phyloP scores from a whole-genome alignment of 2,329 filamentous ascomycete species.

The Fusarium nisikadoi region DNA sequence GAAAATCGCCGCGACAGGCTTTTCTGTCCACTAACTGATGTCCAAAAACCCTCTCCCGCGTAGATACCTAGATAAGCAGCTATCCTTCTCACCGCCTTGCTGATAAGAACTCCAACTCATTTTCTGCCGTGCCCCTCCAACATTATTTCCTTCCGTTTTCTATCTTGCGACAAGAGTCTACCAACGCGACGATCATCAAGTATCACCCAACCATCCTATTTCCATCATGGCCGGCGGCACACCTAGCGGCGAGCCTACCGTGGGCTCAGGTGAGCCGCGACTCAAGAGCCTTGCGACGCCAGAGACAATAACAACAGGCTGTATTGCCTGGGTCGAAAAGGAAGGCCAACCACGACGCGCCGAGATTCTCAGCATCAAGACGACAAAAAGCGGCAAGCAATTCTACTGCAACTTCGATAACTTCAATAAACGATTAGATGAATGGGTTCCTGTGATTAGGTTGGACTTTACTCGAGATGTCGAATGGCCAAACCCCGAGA shows the following conservation, averaged over 20 bases:
- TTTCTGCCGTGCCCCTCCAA: slow-evolving; percentile 47
- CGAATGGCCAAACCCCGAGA: slow-evolving; percentile 94
- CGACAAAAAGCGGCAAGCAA: slow-evolving; percentile 85
- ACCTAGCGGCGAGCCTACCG: slow-evolving; percentile 61
- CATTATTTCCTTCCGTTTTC: slow-evolving; percentile 24
- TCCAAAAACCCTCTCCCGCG: too few species aligned
- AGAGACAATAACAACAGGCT: slow-evolving; percentile 75
- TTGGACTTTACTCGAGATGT: slow-evolving; percentile 92
- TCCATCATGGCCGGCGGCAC: slow-evolving; percentile 65
- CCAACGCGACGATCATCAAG: slow-evolving; percentile 43
- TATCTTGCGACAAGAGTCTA: slow-evolving; percentile 15
- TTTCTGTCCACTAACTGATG: too few species aligned
- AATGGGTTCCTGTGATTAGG: slow-evolving; percentile 87
- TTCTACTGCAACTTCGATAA: slow-evolving; percentile 99
- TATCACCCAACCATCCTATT: slow-evolving; percentile 7
- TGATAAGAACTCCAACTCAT: slow-evolving; percentile 38
- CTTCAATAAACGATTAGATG: slow-evolving; percentile 87
- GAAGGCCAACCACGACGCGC: slow-evolving; percentile 90
- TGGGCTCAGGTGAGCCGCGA: slow-evolving; percentile 67
- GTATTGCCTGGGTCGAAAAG: slow-evolving; percentile 70
- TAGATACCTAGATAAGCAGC: slow-evolving; percentile 37
- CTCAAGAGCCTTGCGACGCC: slow-evolving; percentile 86
- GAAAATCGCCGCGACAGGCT: too few species aligned
- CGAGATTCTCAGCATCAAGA: slow-evolving; percentile 94
- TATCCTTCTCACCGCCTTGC: slow-evolving; percentile 37